Conservation (phyloP, 495 filamentous ascomycete genomes). For the Pseudevernia furfuracea region DNA sequence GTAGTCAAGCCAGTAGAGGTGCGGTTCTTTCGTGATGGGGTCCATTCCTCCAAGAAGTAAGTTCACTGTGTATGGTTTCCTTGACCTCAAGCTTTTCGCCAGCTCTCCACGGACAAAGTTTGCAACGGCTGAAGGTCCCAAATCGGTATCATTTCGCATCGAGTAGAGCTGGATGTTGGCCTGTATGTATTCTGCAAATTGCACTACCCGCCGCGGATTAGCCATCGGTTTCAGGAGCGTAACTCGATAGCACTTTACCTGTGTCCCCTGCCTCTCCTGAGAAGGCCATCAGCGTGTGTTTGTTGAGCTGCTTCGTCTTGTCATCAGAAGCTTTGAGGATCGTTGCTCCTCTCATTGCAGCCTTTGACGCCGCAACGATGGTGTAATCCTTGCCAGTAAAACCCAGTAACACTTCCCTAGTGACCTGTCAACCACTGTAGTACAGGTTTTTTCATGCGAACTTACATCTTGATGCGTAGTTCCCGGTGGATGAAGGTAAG, state of each 20-base stretch:
- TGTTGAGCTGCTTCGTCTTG: slow-evolving; percentile 86
- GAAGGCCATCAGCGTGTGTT: slow-evolving; percentile 93
- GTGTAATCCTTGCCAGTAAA: slow-evolving; percentile 99
- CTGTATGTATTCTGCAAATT: slow-evolving; percentile 99
- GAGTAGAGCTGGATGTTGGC: slow-evolving; percentile 96
- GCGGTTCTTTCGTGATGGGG: slow-evolving; percentile 75
- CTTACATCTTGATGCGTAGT: slow-evolving; percentile 13
- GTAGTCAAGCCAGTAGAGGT: slow-evolving; percentile 95
- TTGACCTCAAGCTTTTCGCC: slow-evolving; percentile 78
- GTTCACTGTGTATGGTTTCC: slow-evolving; percentile 93
- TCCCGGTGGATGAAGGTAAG: not conserved
- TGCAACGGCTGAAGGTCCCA: slow-evolving; percentile 79
- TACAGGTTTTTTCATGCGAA: not conserved
- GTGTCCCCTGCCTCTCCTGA: slow-evolving; percentile 95
- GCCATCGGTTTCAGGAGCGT: not conserved
- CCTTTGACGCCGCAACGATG: slow-evolving; percentile 94
- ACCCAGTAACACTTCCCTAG: slow-evolving; percentile 94
- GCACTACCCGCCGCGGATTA: slow-evolving; percentile 45
- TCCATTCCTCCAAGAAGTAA: slow-evolving; percentile 88
- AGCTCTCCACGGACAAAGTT: slow-evolving; percentile 90
- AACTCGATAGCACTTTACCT: slow-evolving; percentile 45
- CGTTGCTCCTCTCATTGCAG: slow-evolving; percentile 91
- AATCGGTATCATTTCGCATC: slow-evolving; percentile 91
- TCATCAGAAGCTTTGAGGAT: slow-evolving; percentile 94
- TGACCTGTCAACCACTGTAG: slow-evolving; percentile 11